Base-by-base conservation (phyloP, 495 filamentous ascomycete species). In the Daldinia grandis region DNA sequence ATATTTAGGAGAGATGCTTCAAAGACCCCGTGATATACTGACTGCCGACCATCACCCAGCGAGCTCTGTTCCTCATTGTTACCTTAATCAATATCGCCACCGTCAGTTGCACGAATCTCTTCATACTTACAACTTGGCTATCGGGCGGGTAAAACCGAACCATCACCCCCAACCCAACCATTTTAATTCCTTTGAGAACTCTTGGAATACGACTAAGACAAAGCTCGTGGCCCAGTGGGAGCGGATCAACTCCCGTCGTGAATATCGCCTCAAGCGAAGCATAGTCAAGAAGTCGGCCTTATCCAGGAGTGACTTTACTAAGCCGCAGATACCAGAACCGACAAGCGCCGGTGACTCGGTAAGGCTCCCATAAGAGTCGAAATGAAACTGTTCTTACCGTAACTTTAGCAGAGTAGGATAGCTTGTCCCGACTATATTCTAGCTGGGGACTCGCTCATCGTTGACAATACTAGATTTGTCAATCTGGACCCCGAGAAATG, bases 1-100 rank as follows among this genome's bases (percentile, higher is more conserved):
- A 49, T 66, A 63, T 58, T 59, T 69, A 68, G 64, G 69, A 76
- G 75, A 75, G 40, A 76, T 76, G 75, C 69, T 76, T 73, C 69
- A 68, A 73, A 72, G 69, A 75, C 66, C 72, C 47, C 69, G 61
- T 37, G 47, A 75, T 72, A 27, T 73, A 66, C 25, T 62, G 21
- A 61, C 47, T 69, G 51, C 59, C 64, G 25, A 60, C 58, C 42
- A 27, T 15, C 37, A 42, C 31, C 19, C 49, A 38, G 35, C 42
- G 56, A 73, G 57, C 54, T 73, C 63, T 57, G 33, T 62, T 8
- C 8, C 31, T 58, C 5, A 49, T n/a, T 35, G 35, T 58, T 28
- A 47, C 9, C 42, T 9, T 10, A 24, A 61, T 25, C 69, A 64
- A 25, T 21, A 15, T 38, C 64, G 19, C 9, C 55, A 56, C 15